These are phyloP conservation scores for Trichoderma oligosporum DNA, from an alignment of 2,329 filamentous ascomycete species.

Conservation along the genomic window DNA sequence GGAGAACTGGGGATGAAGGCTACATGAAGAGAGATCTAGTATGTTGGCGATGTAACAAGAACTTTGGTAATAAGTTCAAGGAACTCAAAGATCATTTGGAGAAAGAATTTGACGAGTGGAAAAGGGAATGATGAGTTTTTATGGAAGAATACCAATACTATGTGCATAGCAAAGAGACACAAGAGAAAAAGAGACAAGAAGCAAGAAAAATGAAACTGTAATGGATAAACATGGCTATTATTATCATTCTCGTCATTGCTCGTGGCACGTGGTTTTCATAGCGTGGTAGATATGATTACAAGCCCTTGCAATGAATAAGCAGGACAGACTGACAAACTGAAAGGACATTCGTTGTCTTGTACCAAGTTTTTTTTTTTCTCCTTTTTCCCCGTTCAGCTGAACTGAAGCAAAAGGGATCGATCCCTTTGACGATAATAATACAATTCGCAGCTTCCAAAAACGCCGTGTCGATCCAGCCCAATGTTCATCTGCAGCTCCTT, in stretches of 20 bases:
- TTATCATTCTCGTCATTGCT: neutral
- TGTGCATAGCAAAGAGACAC: neutral
- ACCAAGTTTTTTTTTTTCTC: neutral
- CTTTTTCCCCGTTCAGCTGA: neutral
- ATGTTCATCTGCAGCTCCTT: neutral
- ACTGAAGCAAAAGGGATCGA: neutral
- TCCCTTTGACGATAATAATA: slow-evolving; percentile 2
- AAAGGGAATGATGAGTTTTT: slow-evolving; percentile 46
- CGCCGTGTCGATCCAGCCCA: neutral
- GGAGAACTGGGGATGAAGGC: slow-evolving; percentile 51
- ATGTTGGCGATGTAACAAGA: slow-evolving; percentile 80
- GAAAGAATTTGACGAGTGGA: slow-evolving; percentile 74
- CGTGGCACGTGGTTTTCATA: neutral
- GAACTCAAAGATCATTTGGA: slow-evolving; percentile 71
- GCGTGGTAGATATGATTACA: neutral
- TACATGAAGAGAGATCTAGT: slow-evolving; percentile 64
- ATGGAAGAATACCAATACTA: neutral
- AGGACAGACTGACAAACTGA: no score
- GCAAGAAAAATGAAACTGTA: no score
- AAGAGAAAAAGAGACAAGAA: no score
- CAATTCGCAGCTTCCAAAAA: slow-evolving; percentile 4
- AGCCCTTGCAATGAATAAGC: neutral
- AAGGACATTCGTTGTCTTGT: neutral
- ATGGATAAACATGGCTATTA: neutral
- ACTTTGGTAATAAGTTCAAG: slow-evolving; percentile 71